Percentiles rank a stretch among this genome's conserved stretches.
phyloP scores from a whole-genome alignment of 148 eudicot species.

The Hydrangea macrophylla region DNA sequence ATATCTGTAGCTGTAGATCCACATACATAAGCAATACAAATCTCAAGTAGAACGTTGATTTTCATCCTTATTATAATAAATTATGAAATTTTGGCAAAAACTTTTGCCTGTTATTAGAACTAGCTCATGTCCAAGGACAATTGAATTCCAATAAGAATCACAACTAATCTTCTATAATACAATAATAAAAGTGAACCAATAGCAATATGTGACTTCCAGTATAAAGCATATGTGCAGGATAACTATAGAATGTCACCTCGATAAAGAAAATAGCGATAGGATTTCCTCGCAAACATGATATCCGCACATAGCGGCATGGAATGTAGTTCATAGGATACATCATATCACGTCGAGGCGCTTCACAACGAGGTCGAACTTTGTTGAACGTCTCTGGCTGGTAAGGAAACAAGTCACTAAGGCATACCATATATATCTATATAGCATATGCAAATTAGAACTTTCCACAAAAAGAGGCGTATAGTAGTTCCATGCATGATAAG shows the following conservation, averaged over 20 bases:
- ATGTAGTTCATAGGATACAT: constrained; percentile 71
- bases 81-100: background rate
- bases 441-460: background rate
- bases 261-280: constrained; percentile 83
- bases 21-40: background rate
- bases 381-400: constrained; percentile 75
- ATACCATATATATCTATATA: background rate
- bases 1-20: background rate
- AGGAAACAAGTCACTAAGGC: constrained; percentile 13
- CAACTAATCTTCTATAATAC: background rate
- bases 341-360: constrained; percentile 89
- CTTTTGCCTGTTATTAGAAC: background rate
- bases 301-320: constrained; percentile 73
- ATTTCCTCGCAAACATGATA: constrained; percentile 84
- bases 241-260: constrained; percentile 43
- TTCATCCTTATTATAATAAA: background rate
- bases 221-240: constrained; percentile 12
- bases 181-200: background rate
- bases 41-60: background rate
- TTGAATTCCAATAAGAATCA: background rate
- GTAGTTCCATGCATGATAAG: constrained; percentile 7
- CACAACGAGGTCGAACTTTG: constrained; percentile 77
- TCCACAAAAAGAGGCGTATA: background rate
- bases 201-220: background rate
- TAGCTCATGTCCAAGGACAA: background rate